phyloP scores from a whole-genome alignment of 2,329 filamentous ascomycete genomes.

The Trematosphaeria pertusa region DNA sequence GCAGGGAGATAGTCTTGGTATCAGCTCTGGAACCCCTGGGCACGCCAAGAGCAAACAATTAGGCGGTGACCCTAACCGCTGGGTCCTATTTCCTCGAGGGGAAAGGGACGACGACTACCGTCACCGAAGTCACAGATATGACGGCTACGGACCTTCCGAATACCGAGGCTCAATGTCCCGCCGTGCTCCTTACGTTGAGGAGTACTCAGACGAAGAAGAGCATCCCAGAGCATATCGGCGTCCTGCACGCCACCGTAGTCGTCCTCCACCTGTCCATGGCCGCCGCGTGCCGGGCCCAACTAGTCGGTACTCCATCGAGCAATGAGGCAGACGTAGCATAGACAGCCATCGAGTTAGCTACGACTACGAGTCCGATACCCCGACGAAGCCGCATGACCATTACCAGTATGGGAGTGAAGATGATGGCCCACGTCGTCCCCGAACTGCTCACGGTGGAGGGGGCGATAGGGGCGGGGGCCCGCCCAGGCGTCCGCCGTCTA shows the following conservation, averaged over 20 bases:
- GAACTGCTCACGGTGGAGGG: constrained; percentile 10
- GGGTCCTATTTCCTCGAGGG: constrained; percentile 8
- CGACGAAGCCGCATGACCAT: constrained; percentile 26
- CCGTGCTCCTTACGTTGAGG: constrained; percentile 32
- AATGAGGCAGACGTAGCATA: constrained; percentile 15
- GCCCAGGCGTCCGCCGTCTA: constrained; percentile 26
- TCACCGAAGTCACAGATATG: constrained; percentile 16
- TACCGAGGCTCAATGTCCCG: constrained; percentile 11
- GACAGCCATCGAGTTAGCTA: constrained; percentile 19
- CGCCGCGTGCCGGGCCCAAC: constrained; percentile 16
- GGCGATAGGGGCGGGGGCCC: constrained; percentile 22
- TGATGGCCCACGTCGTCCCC: constrained; percentile 19
- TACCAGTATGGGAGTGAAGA: constrained; percentile 34
- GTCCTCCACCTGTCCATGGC: constrained; percentile 36
- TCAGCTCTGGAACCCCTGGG: constrained; percentile 9
- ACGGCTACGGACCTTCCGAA: constrained; percentile 13
- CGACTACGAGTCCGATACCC: constrained; percentile 25
- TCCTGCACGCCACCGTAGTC: constrained; percentile 24
- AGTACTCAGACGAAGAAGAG: constrained; percentile 38
- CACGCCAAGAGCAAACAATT: constrained; percentile 14
- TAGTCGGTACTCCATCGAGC: constrained; percentile 9
- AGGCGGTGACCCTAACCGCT: constrained; percentile 20
- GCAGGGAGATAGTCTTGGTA: constrained; percentile 16
- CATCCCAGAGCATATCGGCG: constrained; percentile 30
- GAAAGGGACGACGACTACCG: constrained; percentile 14